Percentiles rank a stretch among this genome's conserved stretches.
Evolutionary conservation across 2,329 filamentous ascomycete genomes (phyloP).

Genomic region (Botryosphaeria dothidea): DNA sequence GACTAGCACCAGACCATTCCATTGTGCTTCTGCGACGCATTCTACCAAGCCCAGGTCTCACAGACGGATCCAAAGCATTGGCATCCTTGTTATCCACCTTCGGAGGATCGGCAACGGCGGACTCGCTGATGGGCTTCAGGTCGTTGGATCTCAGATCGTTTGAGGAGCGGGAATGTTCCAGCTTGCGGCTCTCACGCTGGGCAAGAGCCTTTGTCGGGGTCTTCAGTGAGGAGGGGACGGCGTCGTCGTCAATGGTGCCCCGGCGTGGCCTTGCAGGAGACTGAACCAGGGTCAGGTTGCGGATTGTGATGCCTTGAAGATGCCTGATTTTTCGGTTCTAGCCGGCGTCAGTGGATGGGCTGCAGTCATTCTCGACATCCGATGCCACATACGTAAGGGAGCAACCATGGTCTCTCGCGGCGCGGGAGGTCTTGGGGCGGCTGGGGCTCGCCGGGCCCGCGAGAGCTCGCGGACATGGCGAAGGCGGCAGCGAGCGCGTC

Average conservation of each 20-base stretch:
- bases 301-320: constrained; percentile 80
- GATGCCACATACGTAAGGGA: constrained; percentile 34
- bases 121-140: constrained; percentile 26
- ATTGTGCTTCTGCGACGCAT: constrained; percentile 60
- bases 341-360: not conserved
- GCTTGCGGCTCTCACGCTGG: constrained; percentile 48
- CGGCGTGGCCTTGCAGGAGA: constrained; percentile 51
- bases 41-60: constrained; percentile 39
- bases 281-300: constrained; percentile 74
- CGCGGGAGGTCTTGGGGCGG: constrained; percentile 20
- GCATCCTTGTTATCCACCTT: constrained; percentile 27
- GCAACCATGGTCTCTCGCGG: constrained; percentile 40
- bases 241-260: constrained; percentile 75
- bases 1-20: constrained; percentile 63
- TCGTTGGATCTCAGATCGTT: constrained; percentile 49
- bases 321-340: constrained; percentile 88
- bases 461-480: constrained; percentile 11
- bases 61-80: constrained; percentile 25
- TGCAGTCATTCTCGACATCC: not conserved
- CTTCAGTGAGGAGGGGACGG: constrained; percentile 65
- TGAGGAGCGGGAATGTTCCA: constrained; percentile 62
- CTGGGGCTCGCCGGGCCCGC: not conserved
- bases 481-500: not conserved
- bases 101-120: constrained; percentile 22
- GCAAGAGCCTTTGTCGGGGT: constrained; percentile 67